Conservation (phyloP, 352 stramenopile species). For the Globisporangium takayamanum region DNA sequence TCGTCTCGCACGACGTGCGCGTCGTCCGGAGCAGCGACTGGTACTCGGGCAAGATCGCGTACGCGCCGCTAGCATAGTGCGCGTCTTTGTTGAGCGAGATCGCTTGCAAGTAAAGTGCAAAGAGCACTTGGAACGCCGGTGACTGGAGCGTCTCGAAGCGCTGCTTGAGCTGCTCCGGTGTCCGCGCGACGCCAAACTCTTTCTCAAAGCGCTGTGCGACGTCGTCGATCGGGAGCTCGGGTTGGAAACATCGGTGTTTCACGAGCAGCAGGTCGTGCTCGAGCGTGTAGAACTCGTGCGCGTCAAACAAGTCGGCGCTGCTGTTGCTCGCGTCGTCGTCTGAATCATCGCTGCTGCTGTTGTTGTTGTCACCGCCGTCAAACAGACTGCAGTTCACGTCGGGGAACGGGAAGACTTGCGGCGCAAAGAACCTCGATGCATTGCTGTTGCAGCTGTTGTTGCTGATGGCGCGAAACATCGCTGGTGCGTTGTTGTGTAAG, state of each 20-base stretch:
- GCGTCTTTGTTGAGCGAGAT: conserved; percentile 31
- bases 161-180: conserved; percentile 27
- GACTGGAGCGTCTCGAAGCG: conserved; percentile 35
- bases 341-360: conserved; percentile 13
- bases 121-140: conserved; percentile 27
- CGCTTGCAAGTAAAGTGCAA: conserved; percentile 47
- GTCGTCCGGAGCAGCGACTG: conserved; percentile 41
- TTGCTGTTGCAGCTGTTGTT: not conserved
- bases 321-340: conserved; percentile 17
- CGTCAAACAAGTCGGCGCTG: conserved; percentile 34
- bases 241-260: conserved; percentile 49
- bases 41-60: conserved; percentile 36
- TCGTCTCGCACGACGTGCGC: conserved; percentile 47
- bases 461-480: conserved; percentile 2
- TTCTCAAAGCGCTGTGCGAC: conserved; percentile 33
- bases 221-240: conserved; percentile 28
- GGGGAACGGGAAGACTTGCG: conserved; percentile 28
- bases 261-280: conserved; percentile 62
- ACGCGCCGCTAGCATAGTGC: conserved; percentile 19
- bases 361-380: conserved; percentile 15
- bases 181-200: conserved; percentile 32
- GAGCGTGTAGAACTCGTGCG: conserved; percentile 33
- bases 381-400: conserved; percentile 17
- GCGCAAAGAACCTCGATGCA: conserved; percentile 6
- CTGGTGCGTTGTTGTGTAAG: not conserved